phyloP scores from a whole-genome alignment of 2,329 filamentous ascomycete species.

The Claviceps spartinae region DNA sequence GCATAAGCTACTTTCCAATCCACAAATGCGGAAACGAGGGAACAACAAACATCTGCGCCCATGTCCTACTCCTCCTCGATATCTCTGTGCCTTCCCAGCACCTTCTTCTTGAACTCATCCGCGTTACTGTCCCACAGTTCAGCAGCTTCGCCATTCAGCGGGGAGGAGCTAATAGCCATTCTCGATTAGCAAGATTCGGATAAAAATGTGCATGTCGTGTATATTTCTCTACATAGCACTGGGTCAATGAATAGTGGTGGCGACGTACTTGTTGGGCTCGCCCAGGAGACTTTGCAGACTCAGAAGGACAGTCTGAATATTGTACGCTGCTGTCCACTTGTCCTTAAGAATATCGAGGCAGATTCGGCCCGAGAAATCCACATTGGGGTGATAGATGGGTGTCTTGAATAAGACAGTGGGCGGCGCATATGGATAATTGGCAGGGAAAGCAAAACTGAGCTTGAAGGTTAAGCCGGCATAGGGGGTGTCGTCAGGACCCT shows the following conservation, averaged over 20 bases:
- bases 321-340: conserved; percentile 97
- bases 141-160: conserved; percentile 89
- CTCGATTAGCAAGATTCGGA: background rate
- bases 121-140: conserved; percentile 88
- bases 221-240: background rate
- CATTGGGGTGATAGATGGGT: conserved; percentile 96
- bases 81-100: conserved; percentile 47
- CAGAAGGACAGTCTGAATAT: conserved; percentile 82
- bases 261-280: conserved; percentile 89
- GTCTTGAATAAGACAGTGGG: conserved; percentile 95
- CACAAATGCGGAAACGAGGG: background rate
- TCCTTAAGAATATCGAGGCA: conserved; percentile 97
- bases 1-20: conserved; percentile 10
- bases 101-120: conserved; percentile 73
- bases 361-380: conserved; percentile 93
- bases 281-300: conserved; percentile 91
- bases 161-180: conserved; percentile 56
- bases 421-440: conserved; percentile 84
- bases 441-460: conserved; percentile 79
- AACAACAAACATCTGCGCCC: background rate
- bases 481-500: conserved; percentile 79
- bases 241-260: background rate
- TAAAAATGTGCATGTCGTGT: background rate
- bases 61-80: conserved; percentile 45
- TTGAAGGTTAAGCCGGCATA: conserved; percentile 84